Evolutionary conservation across 108 stramenopile species (phyloP).

Genomic region (Parmales sp.): DNA sequence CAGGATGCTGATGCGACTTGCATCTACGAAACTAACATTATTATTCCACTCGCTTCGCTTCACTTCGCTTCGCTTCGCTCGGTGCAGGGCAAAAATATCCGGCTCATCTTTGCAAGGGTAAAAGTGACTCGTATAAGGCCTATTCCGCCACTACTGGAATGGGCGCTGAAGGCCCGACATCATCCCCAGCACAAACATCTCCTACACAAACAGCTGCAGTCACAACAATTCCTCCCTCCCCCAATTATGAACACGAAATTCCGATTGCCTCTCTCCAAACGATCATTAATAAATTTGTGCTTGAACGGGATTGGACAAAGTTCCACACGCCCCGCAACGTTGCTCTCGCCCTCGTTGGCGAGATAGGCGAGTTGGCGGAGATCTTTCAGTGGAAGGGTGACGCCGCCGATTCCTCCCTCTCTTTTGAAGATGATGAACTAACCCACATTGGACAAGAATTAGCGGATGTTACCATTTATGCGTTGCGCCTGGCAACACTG

Average conservation of each 20-base stretch:
- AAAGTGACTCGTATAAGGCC: constrained; percentile 61
- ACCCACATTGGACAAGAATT: constrained; percentile 78
- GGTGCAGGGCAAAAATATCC: constrained; percentile 84
- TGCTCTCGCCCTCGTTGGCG: constrained; percentile 68
- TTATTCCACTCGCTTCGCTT: too few species aligned
- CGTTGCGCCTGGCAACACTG: constrained; percentile 51
- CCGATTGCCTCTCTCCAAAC: constrained; percentile 27
- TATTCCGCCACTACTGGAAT: too few species aligned
- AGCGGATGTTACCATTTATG: constrained; percentile 84
- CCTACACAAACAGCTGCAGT: not conserved
- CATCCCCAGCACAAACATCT: constrained; percentile 13
- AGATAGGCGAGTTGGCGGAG: constrained; percentile 83
- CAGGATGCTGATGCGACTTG: too few species aligned
- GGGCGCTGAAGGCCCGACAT: too few species aligned
- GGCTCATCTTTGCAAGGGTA: constrained; percentile 66
- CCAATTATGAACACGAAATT: constrained; percentile 7
- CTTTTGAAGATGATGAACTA: constrained; percentile 25
- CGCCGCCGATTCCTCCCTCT: constrained; percentile 12
- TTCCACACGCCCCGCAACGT: constrained; percentile 82
- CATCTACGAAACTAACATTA: too few species aligned
- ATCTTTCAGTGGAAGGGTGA: constrained; percentile 77
- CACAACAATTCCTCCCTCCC: not conserved
- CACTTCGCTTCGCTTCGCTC: too few species aligned
- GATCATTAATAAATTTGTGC: constrained; percentile 47
- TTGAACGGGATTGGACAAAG: constrained; percentile 50